Evolutionary conservation across 2,329 filamentous ascomycete species (phyloP).

Genomic region (Alternaria arborescens): DNA sequence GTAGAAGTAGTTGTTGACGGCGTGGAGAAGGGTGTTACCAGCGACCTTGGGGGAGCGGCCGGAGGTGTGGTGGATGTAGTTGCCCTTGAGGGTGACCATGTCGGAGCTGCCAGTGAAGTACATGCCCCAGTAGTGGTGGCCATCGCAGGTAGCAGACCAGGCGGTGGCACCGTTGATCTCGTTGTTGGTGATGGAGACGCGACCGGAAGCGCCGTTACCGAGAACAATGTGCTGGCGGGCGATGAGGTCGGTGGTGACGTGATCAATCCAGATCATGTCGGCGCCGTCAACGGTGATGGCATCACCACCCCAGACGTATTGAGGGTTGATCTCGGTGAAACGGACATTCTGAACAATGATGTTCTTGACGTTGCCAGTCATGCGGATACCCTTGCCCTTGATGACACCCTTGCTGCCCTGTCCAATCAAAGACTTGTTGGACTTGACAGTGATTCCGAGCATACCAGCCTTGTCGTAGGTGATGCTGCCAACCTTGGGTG

Average conservation of each 20-base stretch:
- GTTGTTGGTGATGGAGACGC: constrained; percentile 68
- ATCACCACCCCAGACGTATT: constrained; percentile 50
- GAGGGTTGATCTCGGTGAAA: constrained; percentile 56
- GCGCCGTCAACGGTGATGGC: constrained; percentile 43
- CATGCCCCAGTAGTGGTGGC: constrained; percentile 67
- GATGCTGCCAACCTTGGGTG: constrained; percentile 56
- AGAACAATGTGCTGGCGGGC: constrained; percentile 69
- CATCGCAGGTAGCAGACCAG: constrained; percentile 67
- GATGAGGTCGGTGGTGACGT: constrained; percentile 62
- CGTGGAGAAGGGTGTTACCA: constrained; percentile 66
- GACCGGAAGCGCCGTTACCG: constrained; percentile 62
- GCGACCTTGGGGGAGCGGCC: constrained; percentile 66
- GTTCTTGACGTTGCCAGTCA: constrained; percentile 55
- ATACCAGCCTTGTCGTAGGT: constrained; percentile 62
- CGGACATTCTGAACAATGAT: constrained; percentile 59
- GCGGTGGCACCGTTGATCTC: constrained; percentile 64
- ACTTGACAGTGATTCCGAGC: constrained; percentile 61
- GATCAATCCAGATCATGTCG: constrained; percentile 39
- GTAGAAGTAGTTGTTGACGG: constrained; percentile 70
- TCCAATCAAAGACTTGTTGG: constrained; percentile 67
- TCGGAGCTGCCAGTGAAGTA: constrained; percentile 67
- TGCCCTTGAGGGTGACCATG: constrained; percentile 66
- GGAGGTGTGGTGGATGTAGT: constrained; percentile 68
- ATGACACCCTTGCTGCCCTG: constrained; percentile 63
- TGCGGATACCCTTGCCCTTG: constrained; percentile 65